phyloP scores from a whole-genome alignment of 169 alveolate genomes.

The Plasmodium vinckei region DNA sequence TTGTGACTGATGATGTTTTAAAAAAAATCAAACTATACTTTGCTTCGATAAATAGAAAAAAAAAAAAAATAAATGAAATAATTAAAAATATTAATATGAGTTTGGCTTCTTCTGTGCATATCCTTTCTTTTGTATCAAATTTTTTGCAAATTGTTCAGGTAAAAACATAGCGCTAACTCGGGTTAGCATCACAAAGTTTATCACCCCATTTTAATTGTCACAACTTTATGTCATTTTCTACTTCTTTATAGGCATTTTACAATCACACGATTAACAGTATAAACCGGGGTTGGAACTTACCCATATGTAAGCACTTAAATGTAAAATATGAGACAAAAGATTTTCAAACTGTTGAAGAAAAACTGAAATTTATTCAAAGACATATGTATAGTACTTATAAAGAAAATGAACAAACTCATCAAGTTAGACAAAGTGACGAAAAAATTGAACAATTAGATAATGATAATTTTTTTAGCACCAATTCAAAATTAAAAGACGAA shows the following conservation, averaged over 20 bases:
- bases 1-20: constrained; percentile 66
- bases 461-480: neutral
- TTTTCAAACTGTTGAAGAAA: constrained; percentile 29
- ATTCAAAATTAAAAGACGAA: constrained; percentile 4
- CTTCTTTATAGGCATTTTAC: constrained; percentile 48
- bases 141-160: constrained; percentile 74
- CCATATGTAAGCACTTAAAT: constrained; percentile 59
- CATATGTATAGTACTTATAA: constrained; percentile 1
- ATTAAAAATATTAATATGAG: constrained; percentile 37
- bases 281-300: constrained; percentile 46
- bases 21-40: constrained; percentile 25
- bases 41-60: constrained; percentile 36
- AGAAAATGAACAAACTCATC: neutral
- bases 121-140: constrained; percentile 74
- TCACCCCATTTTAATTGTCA: neutral
- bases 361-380: constrained; percentile 24
- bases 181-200: too few species aligned
- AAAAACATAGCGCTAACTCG: neutral
- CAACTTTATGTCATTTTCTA: neutral
- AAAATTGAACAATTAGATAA: neutral
- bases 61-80: constrained; percentile 32
- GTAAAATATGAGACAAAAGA: constrained; percentile 28
- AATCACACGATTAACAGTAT: constrained; percentile 70
- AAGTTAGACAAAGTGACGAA: neutral
- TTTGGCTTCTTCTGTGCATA: constrained; percentile 70